Percentiles rank a stretch among this genome's conserved stretches.
phyloP scores from a whole-genome alignment of 2,329 filamentous ascomycete species.

The Aspergillus puulaauensis region DNA sequence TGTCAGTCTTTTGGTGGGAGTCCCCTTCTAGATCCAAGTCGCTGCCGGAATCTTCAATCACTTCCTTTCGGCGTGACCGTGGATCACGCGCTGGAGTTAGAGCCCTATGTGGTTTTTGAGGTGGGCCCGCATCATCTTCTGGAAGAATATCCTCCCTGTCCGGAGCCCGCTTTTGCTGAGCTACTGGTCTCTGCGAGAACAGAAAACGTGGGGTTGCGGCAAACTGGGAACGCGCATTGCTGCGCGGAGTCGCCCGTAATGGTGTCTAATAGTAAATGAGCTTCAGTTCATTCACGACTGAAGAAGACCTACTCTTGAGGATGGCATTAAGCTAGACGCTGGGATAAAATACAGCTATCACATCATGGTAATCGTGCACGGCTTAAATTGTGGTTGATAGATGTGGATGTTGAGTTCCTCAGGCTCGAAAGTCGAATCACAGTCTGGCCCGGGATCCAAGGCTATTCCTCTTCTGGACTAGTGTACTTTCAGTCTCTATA shows the following conservation, averaged over 20 bases:
- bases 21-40: slow-evolving; percentile 8
- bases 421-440: too few relatives aligned
- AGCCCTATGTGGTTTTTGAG: neutral
- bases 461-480: too few relatives aligned
- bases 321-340: slow-evolving; percentile 15
- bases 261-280: slow-evolving; percentile 22
- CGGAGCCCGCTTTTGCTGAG: slow-evolving; percentile 1
- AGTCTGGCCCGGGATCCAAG: too few relatives aligned
- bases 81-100: neutral
- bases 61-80: slow-evolving; percentile 9
- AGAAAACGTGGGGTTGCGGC: slow-evolving; percentile 35
- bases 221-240: slow-evolving; percentile 30
- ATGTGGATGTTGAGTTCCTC: neutral
- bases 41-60: slow-evolving; percentile 30
- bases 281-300: neutral
- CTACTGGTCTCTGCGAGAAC: slow-evolving; percentile 24
- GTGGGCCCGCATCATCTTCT: neutral
- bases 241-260: slow-evolving; percentile 27
- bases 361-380: neutral
- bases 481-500: too few relatives aligned
- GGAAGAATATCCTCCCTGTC: slow-evolving; percentile 17
- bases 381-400: neutral
- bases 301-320: slow-evolving; percentile 11
- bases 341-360: neutral
- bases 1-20: neutral